A percentile compares a stretch with the other conserved stretches of the same genome.
Conservation (phyloP, 345 rosid genomes). For the Euclidium syriacum region DNA sequence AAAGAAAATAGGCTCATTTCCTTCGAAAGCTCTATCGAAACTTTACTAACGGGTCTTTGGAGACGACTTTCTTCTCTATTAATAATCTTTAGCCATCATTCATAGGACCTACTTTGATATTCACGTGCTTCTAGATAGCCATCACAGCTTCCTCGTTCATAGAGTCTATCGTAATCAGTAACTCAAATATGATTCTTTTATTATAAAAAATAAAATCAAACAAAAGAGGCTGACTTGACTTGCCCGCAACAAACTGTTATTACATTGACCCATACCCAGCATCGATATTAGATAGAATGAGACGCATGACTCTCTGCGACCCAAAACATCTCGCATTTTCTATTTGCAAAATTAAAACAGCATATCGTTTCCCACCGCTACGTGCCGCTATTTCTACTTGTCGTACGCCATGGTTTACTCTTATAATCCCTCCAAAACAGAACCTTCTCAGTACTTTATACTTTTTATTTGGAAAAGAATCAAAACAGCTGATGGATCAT, state of each 20-base stretch:
- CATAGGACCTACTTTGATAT: background rate
- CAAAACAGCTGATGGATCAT: constrained; percentile 3
- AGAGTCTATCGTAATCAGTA: constrained; percentile 9
- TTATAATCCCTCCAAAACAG: background rate
- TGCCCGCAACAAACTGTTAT: constrained; percentile 13
- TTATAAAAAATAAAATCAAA: background rate
- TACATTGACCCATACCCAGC: background rate
- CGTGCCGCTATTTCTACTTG: too few relatives aligned
- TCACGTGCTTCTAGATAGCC: constrained; percentile 22
- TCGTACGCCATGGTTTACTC: background rate
- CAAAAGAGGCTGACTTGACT: constrained; percentile 12
- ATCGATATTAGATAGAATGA: too few relatives aligned
- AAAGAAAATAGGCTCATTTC: too few relatives aligned
- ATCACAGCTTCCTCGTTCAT: constrained; percentile 4
- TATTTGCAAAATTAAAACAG: background rate
- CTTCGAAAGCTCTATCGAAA: too few relatives aligned
- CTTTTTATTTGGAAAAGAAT: background rate
- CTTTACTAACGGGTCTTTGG: too few relatives aligned
- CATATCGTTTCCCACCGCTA: constrained; percentile 1
- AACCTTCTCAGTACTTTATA: background rate
- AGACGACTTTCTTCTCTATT: too few relatives aligned
- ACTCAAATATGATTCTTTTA: background rate
- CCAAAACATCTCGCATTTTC: constrained; percentile 9
- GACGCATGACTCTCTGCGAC: too few relatives aligned
- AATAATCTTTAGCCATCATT: constrained; percentile 25